Base-by-base conservation (phyloP, 2,329 filamentous ascomycete species). In the Plenodomus tracheiphilus region DNA sequence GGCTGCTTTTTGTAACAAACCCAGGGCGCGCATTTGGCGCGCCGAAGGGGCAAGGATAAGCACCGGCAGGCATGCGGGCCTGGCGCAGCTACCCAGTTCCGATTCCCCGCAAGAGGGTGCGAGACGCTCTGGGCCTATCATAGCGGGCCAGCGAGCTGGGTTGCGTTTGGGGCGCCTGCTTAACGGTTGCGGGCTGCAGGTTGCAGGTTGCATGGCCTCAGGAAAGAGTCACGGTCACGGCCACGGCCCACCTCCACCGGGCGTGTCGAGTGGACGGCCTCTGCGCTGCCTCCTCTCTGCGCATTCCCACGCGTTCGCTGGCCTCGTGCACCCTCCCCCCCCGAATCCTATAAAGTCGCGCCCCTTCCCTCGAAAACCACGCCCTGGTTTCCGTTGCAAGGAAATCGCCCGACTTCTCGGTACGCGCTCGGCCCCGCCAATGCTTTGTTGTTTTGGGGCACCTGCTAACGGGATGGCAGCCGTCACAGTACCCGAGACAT, bases 191-290 rank as follows among this genome's bases (percentile, higher is more conserved):
- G 47, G 50, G 48, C 16, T 19, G 42, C 42, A 38, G 32, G 32
- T 13, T 49, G 51, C 51, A 37, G 56, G 51, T 51, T 56, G 53
- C n/a, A n/a, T n/a, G n/a, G n/a, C 56, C 53, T 56, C 45, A 49
- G 54, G 47, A 41, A 59, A 67, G 53, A 64, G 60, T 68, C 65
- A 65, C 56, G 57, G 46, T 37, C 49, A n/a, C n/a, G n/a, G n/a
- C n/a, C n/a, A n/a, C n/a, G 34, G 47, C 35, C 8, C 32, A 17
- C 6, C 15, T 5, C 13, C 32, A n/a, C 5, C 15, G 15, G 17
- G 32, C 16, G 7, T 18, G 15, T 46, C 47, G 41, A 52, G 49
- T 58, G 46, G 54, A 54, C 62, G 58, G 60, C 63, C 61, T 67
- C 61, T 44, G 55, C 48, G 20, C 39, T 25, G 51, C 21, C 21